Evolutionary conservation across 2,329 filamentous ascomycete species (phyloP), one percentile per base, ranked within the genome.

Genomic region (Fusarium sp.): DNA sequence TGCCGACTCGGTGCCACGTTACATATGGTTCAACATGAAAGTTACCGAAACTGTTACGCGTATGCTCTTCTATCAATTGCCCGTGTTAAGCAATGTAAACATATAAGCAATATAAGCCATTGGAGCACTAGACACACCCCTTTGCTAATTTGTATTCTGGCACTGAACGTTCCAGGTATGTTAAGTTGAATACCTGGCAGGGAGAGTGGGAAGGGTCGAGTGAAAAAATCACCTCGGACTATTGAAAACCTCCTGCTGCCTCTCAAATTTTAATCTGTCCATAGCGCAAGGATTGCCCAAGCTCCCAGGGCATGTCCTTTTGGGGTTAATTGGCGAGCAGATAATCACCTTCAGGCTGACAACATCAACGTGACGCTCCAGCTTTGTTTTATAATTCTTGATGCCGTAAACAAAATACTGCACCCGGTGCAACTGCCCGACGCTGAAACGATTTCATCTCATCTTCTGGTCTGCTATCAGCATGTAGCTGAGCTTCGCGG

Each of bases 1-100:
- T 33, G 15, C 32, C 26, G 38, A 15, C 37, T 60, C 23, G 38
- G 66, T 62, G 50, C 27, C 46, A 42, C 37, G 42, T 61, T 54
- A 30, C 37, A 35, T 20, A 69, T 42, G 17, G 23, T 27, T 55
- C 20, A 37, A n/a, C n/a, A 32, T 11, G 8, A 32, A 46, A 64
- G 38, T 35, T 46, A 44, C 37, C 20, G 26, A 49, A 12, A 30
- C 8, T 42, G 26, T 35, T 14, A 13, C 13, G 20, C 30, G 40
- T 35, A 35, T 27, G 52, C 5, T 35, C 13, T 23, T 46, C 27
- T 15, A 12, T 13, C 14, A 11, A 33, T 15, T 12, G 27, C 10
- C 18, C n/a, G 12, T 46, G 13, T 13, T 27, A 13, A 26, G 27
- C 9, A 26, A 26, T 18, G 18, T 15, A n/a, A 33, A 33, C 13